phyloP scores from a whole-genome alignment of 352 stramenopile species.

The Phytophthora syringae region DNA sequence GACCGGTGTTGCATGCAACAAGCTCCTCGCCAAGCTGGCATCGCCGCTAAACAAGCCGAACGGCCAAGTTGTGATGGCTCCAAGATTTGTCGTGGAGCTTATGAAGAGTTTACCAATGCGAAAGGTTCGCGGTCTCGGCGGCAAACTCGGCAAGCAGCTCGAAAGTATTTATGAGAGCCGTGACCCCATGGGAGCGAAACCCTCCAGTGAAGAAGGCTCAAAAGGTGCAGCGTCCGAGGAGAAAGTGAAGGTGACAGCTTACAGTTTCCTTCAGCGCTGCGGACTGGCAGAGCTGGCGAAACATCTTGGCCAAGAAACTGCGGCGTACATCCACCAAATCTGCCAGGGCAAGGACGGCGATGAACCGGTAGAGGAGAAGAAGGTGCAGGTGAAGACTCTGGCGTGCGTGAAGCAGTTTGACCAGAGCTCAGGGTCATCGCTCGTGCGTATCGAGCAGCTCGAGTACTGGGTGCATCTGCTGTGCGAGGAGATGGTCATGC shows the following conservation, averaged over 20 bases:
- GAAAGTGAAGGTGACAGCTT: constrained; percentile 39
- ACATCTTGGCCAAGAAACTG: constrained; percentile 69
- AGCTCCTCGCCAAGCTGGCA: constrained; percentile 79
- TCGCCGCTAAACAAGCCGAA: constrained; percentile 86
- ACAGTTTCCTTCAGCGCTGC: constrained; percentile 62
- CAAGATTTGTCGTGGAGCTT: constrained; percentile 62
- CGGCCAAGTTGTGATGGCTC: constrained; percentile 74
- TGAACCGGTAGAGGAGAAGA: constrained; percentile 77
- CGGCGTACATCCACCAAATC: constrained; percentile 56
- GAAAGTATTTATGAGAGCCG: constrained; percentile 63
- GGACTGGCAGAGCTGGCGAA: constrained; percentile 56
- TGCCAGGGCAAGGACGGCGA: constrained; percentile 73
- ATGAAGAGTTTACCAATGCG: constrained; percentile 80
- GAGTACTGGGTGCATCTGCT: constrained; percentile 82
- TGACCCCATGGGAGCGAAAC: neutral
- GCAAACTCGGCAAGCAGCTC: constrained; percentile 79
- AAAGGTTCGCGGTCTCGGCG: constrained; percentile 77
- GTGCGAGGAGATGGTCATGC: constrained; percentile 75
- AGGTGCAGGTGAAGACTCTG: constrained; percentile 70
- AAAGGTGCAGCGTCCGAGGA: constrained; percentile 8
- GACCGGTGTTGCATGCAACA: constrained; percentile 78
- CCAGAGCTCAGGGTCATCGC: constrained; percentile 52
- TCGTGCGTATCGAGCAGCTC: constrained; percentile 60
- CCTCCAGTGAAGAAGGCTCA: constrained; percentile 1
- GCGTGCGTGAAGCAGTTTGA: constrained; percentile 84